Percentiles rank a stretch among this genome's conserved stretches.
These are phyloP conservation scores for Cucurbita moschata DNA, from an alignment of 306 rosid genomes.

Conservation along the genomic window DNA sequence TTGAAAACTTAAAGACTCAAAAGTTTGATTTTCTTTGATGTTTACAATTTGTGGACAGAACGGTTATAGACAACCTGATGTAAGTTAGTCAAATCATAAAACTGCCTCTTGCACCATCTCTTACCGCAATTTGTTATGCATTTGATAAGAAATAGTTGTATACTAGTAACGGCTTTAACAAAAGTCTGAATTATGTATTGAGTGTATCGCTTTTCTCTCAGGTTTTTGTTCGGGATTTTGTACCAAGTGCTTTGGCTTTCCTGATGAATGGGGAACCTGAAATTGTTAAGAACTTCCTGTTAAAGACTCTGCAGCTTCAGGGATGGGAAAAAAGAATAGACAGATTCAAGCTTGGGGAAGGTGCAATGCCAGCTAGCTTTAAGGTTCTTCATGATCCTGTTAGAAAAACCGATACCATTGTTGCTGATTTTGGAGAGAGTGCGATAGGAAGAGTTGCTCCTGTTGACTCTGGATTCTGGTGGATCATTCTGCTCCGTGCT, in stretches of 20 bases:
- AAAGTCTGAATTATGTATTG: background rate
- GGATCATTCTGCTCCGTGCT: constrained; percentile 16
- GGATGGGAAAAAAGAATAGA: constrained; percentile 14
- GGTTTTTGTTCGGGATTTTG: constrained; percentile 16
- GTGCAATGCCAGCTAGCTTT: constrained; percentile 17
- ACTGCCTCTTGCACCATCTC: background rate
- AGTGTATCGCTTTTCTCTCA: background rate
- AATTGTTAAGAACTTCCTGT: constrained; percentile 12
- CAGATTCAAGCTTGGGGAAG: constrained; percentile 18
- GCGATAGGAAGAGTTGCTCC: constrained; percentile 17
- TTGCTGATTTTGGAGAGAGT: constrained; percentile 17
- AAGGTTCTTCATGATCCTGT: constrained; percentile 16
- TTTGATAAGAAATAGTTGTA: background rate
- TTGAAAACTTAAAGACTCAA: background rate
- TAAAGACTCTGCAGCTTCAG: constrained; percentile 14
- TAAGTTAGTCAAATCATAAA: background rate
- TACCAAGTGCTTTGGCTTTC: constrained; percentile 16
- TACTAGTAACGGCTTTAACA: background rate
- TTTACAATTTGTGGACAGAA: background rate
- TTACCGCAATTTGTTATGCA: background rate
- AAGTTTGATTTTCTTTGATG: background rate
- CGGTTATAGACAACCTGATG: background rate
- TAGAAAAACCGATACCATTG: constrained; percentile 9
- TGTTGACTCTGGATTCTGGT: constrained; percentile 15
- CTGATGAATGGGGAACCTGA: constrained; percentile 16